Percentiles rank a stretch among this genome's conserved stretches.
phyloP scores from a whole-genome alignment of 345 rosid genomes.

The Eucalyptus regnans region DNA sequence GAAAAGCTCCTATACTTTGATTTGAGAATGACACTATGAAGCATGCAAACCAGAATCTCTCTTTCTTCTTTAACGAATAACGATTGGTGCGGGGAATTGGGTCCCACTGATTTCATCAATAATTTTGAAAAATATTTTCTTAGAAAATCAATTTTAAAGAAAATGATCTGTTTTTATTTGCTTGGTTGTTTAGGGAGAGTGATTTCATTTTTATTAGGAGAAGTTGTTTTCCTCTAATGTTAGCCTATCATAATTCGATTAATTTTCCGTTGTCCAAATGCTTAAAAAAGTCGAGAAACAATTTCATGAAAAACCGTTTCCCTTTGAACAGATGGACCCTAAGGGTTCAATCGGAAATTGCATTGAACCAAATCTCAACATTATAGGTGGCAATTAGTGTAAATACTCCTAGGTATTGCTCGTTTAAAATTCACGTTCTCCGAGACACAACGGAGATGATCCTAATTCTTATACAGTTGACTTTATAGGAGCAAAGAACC shows the following conservation, averaged over 20 bases:
- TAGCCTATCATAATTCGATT: not conserved
- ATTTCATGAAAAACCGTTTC: fast-evolving
- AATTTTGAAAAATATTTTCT: no score
- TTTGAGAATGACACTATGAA: no score
- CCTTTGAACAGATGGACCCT: not conserved
- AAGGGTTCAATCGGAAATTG: not conserved
- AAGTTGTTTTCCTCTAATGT: not conserved
- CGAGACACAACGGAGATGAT: fast-evolving
- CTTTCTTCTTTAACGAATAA: no score
- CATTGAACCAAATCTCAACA: not conserved
- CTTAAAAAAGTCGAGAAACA: not conserved
- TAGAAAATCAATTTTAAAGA: no score
- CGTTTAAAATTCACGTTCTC: not conserved
- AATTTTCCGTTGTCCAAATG: fast-evolving
- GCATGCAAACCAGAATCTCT: not conserved
- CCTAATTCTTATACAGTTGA: not conserved
- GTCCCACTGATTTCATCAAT: no score
- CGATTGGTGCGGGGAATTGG: no score
- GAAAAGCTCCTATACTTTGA: not conserved
- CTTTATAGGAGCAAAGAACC: not conserved
- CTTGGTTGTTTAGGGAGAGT: not conserved
- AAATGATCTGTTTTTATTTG: not conserved
- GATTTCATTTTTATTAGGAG: not conserved
- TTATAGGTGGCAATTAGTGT: not conserved
- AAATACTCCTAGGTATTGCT: not conserved